Evolutionary conservation across 345 rosid genomes (phyloP), one percentile per base, ranked within the genome.

Genomic region (Mallotus nudiflorus): DNA sequence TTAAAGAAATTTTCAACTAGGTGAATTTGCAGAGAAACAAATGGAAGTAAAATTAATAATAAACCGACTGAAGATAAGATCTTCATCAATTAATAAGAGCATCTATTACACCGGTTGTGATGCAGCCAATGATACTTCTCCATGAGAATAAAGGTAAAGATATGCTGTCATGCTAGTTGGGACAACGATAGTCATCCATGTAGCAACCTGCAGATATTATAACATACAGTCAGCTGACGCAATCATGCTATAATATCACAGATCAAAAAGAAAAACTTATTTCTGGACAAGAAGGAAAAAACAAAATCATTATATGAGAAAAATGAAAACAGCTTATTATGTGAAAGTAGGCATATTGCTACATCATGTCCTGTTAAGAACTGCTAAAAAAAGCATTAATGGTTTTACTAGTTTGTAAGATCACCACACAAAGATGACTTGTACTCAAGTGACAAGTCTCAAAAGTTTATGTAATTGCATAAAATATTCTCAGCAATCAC

Each of bases 101-200:
- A 84, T 95, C 99, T 95, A 95, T 90, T 95, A 95, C 97, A 95
- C 97, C 84, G 99, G 98, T 89, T 95, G 98, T 71, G 89, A 90
- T 64, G 99, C 99, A 60, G 98, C 99, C 84, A 88, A 79, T 3
- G 89, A 86, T 28, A 90, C 96, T 85, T 95, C 98, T 74, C 99
- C 98, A 27, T 88, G 97, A 28, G 99, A 95, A 83, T 95, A 95
- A 27, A 95, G 93, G 80, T 89, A 90, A 62, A 95, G 87, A 82
- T 95, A 95, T 3, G 97, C 90, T 19, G 97, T 90, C 98, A 95
- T 90, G 81, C 99, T 95, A 56, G 92, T 85, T 55, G 97, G 86
- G 66, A 92, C 97, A 56, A 88, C 53, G 56, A 86, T 90, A 61
- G 98, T 95, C 99, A 95, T 95, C 99, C 97, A 95, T 67, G 83